These are phyloP conservation scores for Brassica juncea DNA, from an alignment of 345 rosid genomes.

Conservation along the genomic window DNA sequence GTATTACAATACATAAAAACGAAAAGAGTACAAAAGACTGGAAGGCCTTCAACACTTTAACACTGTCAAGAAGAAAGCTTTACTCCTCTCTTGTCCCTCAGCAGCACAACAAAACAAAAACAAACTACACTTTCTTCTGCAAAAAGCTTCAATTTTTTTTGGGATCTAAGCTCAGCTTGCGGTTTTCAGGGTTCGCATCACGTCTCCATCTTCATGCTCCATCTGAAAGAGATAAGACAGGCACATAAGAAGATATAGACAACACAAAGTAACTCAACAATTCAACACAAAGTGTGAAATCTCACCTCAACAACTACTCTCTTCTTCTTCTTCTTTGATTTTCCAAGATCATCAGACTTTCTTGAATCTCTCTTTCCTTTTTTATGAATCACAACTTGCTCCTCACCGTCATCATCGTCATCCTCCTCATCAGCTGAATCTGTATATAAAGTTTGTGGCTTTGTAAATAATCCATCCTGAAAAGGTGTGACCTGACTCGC, in stretches of 20 bases:
- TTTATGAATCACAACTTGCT: slow-evolving; percentile 43
- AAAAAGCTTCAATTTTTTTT: neutral
- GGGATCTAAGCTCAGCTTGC: slow-evolving; percentile 1
- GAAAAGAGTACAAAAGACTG: neutral
- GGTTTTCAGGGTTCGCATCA: slow-evolving; percentile 40
- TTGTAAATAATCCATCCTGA: neutral
- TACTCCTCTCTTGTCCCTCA: neutral
- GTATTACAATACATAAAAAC: neutral
- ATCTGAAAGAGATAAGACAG: slow-evolving; percentile 46
- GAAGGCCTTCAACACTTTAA: neutral
- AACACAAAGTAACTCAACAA: neutral
- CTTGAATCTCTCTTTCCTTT: slow-evolving; percentile 42
- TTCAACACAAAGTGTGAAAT: neutral
- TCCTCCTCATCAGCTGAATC: slow-evolving; percentile 36
- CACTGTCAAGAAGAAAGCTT: slow-evolving; percentile 6
- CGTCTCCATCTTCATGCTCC: slow-evolving; percentile 58
- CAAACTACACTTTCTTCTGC: neutral
- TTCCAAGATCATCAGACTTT: slow-evolving; percentile 52
- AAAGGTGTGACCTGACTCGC: too few relatives aligned
- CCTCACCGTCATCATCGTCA: slow-evolving; percentile 46
- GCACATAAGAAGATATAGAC: neutral
- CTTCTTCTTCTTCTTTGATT: slow-evolving; percentile 68
- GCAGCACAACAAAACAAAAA: neutral
- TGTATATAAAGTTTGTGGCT: too few relatives aligned
- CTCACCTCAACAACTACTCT: slow-evolving; percentile 82